phyloP scores from a whole-genome alignment of 2,329 filamentous ascomycete species.

The Helotiales sp. region DNA sequence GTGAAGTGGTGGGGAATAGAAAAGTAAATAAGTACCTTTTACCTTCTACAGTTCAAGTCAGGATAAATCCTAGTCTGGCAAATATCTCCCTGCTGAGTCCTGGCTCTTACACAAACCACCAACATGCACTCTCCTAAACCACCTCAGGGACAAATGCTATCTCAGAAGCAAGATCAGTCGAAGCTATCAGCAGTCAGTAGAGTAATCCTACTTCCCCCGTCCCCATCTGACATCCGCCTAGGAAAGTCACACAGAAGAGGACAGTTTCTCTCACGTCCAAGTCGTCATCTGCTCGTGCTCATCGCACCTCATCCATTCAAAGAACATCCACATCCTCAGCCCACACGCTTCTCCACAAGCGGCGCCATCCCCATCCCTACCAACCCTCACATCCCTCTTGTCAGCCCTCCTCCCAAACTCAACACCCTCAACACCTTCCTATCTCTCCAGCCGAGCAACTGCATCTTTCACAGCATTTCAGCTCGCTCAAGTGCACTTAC shows the following conservation, averaged over 20 bases:
- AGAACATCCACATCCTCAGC: slow-evolving; percentile 9
- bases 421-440: neutral
- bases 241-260: neutral
- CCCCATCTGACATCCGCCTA: neutral
- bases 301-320: neutral
- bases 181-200: neutral
- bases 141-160: neutral
- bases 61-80: too few relatives aligned
- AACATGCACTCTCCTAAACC: neutral
- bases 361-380: neutral
- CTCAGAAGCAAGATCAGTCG: neutral
- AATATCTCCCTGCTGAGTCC: too few relatives aligned
- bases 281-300: slow-evolving; percentile 23
- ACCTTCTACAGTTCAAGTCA: neutral
- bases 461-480: neutral
- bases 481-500: neutral
- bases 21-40: neutral
- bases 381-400: neutral
- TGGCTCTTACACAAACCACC: neutral
- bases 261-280: slow-evolving; percentile 11
- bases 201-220: neutral
- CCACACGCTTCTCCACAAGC: neutral
- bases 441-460: neutral
- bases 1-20: neutral
- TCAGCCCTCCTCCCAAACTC: neutral